These are phyloP conservation scores for Lentithecium fluviatile DNA, from an alignment of 495 filamentous ascomycete species.

Conservation along the genomic window DNA sequence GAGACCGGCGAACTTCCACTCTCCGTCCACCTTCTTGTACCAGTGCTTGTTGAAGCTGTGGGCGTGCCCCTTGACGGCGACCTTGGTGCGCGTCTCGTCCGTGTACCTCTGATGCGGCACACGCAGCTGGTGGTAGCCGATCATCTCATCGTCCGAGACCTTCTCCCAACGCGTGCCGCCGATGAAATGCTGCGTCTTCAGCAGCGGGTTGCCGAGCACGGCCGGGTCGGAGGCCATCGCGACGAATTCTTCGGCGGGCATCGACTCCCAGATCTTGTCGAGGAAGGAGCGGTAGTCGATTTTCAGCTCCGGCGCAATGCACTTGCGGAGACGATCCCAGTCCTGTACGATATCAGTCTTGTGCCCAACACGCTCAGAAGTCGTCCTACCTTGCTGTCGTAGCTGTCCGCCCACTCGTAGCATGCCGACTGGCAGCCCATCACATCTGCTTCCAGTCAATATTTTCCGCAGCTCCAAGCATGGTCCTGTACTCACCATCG, in stretches of 20 bases:
- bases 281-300: slow-evolving; percentile 77
- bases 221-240: slow-evolving; percentile 63
- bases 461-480: not conserved
- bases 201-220: slow-evolving; percentile 67
- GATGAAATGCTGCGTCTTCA: slow-evolving; percentile 77
- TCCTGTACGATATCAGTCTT: slow-evolving; percentile 49
- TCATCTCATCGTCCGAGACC: slow-evolving; percentile 63
- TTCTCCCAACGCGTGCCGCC: slow-evolving; percentile 71
- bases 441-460: slow-evolving; percentile 35
- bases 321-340: slow-evolving; percentile 68
- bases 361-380: not conserved
- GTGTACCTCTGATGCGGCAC: slow-evolving; percentile 70
- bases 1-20: slow-evolving; percentile 81
- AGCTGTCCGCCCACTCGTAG: slow-evolving; percentile 82
- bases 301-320: slow-evolving; percentile 69
- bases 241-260: slow-evolving; percentile 71
- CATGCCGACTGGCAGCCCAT: slow-evolving; percentile 41
- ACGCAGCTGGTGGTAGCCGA: slow-evolving; percentile 74
- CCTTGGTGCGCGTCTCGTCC: slow-evolving; percentile 50
- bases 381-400: slow-evolving; percentile 60
- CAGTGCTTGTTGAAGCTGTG: slow-evolving; percentile 71
- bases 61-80: slow-evolving; percentile 63
- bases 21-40: slow-evolving; percentile 71
- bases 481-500: slow-evolving; percentile 24
- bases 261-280: slow-evolving; percentile 67